Percentiles rank a stretch among this genome's conserved stretches.
These are phyloP conservation scores for Durio zibethinus DNA, from an alignment of 345 rosid species.

Conservation along the genomic window DNA sequence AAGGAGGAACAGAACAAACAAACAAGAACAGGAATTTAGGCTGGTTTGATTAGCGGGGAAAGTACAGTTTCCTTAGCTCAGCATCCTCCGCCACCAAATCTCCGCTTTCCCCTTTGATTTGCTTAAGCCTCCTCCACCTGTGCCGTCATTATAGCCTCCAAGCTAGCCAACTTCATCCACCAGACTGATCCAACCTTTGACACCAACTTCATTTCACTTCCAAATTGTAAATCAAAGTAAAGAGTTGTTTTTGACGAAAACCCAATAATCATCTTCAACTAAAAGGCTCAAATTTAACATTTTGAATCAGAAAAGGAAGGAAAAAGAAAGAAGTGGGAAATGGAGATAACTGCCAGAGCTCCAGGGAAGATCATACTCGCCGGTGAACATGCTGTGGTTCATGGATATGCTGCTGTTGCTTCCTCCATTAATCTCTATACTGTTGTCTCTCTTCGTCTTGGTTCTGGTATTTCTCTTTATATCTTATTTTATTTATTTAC, in stretches of 20 bases:
- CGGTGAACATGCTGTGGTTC: slow-evolving; percentile 97
- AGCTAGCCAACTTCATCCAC: neutral
- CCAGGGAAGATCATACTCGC: slow-evolving; percentile 94
- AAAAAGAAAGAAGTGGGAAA: slow-evolving; percentile 5
- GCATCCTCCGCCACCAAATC: neutral
- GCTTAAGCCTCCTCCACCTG: neutral
- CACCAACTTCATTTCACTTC: neutral
- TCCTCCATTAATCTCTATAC: slow-evolving; percentile 87
- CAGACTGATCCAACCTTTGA: neutral
- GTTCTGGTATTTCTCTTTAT: slow-evolving; percentile 18
- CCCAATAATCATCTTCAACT: neutral
- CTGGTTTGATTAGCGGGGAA: neutral
- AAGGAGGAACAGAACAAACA: neutral
- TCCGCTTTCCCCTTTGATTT: neutral
- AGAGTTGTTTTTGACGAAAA: neutral
- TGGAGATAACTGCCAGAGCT: slow-evolving; percentile 92
- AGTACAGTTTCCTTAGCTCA: neutral
- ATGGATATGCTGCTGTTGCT: slow-evolving; percentile 89
- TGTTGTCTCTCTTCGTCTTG: slow-evolving; percentile 51
- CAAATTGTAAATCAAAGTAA: neutral
- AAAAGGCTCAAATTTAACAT: neutral
- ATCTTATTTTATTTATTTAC: neutral
- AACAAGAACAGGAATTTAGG: neutral
- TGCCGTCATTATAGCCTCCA: neutral
- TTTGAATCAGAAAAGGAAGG: neutral